Percentiles rank a stretch among this genome's conserved stretches.
Evolutionary conservation across 306 rosid genomes (phyloP).

Genomic region (Casuarina glauca): DNA sequence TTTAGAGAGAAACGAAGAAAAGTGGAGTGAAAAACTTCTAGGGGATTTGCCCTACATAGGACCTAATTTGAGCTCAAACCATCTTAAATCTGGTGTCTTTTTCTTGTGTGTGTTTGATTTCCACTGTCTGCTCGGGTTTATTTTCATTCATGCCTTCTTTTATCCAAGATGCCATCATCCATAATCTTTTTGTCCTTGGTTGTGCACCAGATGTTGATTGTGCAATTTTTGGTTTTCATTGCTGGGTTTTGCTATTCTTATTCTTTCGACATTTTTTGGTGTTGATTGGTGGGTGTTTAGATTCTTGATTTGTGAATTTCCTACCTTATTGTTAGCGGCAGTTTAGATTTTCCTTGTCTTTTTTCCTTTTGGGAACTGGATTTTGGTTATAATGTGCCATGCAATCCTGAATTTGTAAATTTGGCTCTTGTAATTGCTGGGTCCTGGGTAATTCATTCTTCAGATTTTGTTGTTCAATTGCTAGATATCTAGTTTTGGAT

Average conservation of each 20-base stretch:
- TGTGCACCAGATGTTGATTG: not conserved
- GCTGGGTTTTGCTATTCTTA: slow-evolving; percentile 4
- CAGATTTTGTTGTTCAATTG: not conserved
- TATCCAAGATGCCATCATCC: no score
- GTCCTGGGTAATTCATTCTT: not conserved
- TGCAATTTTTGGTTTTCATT: slow-evolving; percentile 8
- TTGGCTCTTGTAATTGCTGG: not conserved
- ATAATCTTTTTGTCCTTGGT: no score
- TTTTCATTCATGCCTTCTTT: no score
- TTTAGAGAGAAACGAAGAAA: no score
- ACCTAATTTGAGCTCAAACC: no score
- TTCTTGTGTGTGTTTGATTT: no score
- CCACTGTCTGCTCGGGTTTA: no score
- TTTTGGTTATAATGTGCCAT: not conserved
- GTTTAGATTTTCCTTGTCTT: not conserved
- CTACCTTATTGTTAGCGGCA: not conserved
- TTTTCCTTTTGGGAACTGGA: not conserved
- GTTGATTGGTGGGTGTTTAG: not conserved
- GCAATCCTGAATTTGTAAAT: not conserved
- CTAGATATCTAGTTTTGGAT: not conserved
- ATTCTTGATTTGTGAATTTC: not conserved
- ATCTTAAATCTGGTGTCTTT: no score
- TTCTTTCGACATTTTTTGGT: not conserved
- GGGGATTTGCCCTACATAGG: no score
- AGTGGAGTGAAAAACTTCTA: no score